These are phyloP conservation scores for Penicillium sp. DNA, from an alignment of 2,329 filamentous ascomycete genomes.

Conservation along the genomic window DNA sequence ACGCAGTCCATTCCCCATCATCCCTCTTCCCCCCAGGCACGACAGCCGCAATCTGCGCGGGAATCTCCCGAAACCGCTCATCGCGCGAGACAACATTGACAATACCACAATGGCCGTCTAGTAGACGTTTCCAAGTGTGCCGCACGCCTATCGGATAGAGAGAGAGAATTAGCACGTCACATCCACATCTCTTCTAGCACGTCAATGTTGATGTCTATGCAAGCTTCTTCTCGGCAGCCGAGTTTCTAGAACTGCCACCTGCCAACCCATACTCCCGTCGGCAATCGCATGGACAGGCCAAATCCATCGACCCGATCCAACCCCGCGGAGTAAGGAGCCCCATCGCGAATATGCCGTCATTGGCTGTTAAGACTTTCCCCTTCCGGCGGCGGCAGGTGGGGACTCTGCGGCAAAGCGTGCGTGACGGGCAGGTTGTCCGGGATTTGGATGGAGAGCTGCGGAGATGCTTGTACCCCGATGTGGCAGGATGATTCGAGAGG, in stretches of 20 bases:
- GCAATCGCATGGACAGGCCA: not conserved
- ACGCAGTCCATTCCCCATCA: conserved; percentile 46
- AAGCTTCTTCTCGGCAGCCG: no score
- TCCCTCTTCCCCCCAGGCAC: conserved; percentile 64
- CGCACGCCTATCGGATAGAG: conserved; percentile 64
- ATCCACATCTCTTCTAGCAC: not conserved
- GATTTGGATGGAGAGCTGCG: not conserved
- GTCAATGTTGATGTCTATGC: no score
- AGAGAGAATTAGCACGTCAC: not conserved
- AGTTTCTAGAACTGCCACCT: not conserved
- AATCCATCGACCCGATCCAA: no score
- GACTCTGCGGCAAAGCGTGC: conserved; percentile 14
- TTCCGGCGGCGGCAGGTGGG: conserved; percentile 32
- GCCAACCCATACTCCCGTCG: not conserved
- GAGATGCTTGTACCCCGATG: not conserved
- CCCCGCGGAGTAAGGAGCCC: not conserved
- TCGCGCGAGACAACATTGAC: conserved; percentile 68
- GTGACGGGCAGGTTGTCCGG: not conserved
- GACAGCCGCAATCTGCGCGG: conserved; percentile 81
- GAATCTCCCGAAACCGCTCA: conserved; percentile 68
- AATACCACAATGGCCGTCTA: conserved; percentile 80
- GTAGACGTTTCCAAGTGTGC: conserved; percentile 76
- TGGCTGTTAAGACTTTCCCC: conserved; percentile 34
- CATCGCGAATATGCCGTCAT: conserved; percentile 21
- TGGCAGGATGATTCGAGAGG: conserved; percentile 1